Evolutionary conservation across 371 early-diverging fungal genomes (phyloP), one percentile per base, ranked within the genome.

Genomic region (Mortierella sp.): DNA sequence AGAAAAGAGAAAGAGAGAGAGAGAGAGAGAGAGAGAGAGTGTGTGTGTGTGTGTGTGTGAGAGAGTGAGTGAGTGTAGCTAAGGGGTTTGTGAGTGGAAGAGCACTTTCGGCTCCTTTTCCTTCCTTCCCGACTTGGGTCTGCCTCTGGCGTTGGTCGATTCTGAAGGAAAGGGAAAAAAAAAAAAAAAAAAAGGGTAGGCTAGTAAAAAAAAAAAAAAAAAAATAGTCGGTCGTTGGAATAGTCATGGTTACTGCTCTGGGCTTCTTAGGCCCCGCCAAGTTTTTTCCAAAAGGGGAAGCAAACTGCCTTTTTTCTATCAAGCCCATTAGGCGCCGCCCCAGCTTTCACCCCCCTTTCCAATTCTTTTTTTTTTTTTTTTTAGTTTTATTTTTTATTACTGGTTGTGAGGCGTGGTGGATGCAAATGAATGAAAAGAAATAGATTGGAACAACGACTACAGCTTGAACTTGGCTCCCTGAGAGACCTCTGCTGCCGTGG

Each of bases 391-490:
- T n/a, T 37, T 37, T 37, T 37, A 37, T 37, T 37, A 37, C 37
- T 37, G 50, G 26, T 23, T 4, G 53, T 19, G 26, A 23, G 21
- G 26, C 11, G 53, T 9, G 23, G 9, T 5, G 53, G 23, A 53
- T 12, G 23, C 12, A 52, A n/a, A 50, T 23, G 18, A 51, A 51
- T 16, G 29, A 25, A 29, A 44, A n/a, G 43, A 60, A 48, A 23
- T 12, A 26, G 25, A 43, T 19, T 3, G 53, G 23, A 37, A 28
- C 1, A 51, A 62, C 25, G 19, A 50, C 66, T 79, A 79, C 57
- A 79, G 19, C 48, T 79, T 79, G 80, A 79, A 73, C 53, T 79
- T 79, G 23, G 80, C 80, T 52, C 80, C 64, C 64, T 79, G 64
- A 64, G 73, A 58, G 18, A 60, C 45, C 3, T 9, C 37, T 19